Conservation (phyloP, 108 stramenopile genomes). For the Cyclotella sp. region DNA sequence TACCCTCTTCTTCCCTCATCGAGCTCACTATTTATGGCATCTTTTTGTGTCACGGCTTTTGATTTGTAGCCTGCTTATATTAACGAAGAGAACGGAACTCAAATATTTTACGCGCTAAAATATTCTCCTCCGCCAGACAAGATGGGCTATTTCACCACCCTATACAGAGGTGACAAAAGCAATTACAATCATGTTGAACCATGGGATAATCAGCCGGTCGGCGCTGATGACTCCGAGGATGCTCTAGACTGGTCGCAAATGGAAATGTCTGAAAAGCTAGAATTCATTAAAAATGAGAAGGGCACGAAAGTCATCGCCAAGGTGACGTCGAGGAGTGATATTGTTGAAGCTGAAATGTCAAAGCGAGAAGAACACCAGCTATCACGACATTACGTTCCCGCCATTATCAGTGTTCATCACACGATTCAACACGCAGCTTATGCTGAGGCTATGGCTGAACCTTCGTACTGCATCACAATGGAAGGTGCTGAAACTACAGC, state of each 20-base stretch:
- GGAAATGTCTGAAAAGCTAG: conserved; percentile 75
- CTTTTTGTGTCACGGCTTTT: no score
- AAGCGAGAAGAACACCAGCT: conserved; percentile 80
- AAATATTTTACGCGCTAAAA: conserved; percentile 87
- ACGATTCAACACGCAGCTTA: conserved; percentile 90
- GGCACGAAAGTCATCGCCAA: conserved; percentile 88
- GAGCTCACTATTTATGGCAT: no score
- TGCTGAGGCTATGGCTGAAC: conserved; percentile 91
- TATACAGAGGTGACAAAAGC: conserved; percentile 79
- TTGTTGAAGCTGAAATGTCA: conserved; percentile 82
- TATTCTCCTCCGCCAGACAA: conserved; percentile 73
- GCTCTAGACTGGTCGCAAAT: conserved; percentile 60
- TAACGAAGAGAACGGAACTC: conserved; percentile 79
- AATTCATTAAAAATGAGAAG: conserved; percentile 76
- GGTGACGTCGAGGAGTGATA: conserved; percentile 83
- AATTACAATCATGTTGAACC: conserved; percentile 77
- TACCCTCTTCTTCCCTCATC: no score
- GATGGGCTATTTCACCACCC: conserved; percentile 66
- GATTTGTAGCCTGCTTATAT: conserved; percentile 68
- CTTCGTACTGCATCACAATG: conserved; percentile 91
- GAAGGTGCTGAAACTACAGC: conserved; percentile 90
- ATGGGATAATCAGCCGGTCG: conserved; percentile 71
- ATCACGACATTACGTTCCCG: conserved; percentile 87
- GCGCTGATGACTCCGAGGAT: conserved; percentile 46
- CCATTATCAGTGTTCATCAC: conserved; percentile 89